Percentiles rank a stretch among this genome's conserved stretches.
phyloP scores from a whole-genome alignment of 495 filamentous ascomycete genomes.

The Neurospora intermedia region DNA sequence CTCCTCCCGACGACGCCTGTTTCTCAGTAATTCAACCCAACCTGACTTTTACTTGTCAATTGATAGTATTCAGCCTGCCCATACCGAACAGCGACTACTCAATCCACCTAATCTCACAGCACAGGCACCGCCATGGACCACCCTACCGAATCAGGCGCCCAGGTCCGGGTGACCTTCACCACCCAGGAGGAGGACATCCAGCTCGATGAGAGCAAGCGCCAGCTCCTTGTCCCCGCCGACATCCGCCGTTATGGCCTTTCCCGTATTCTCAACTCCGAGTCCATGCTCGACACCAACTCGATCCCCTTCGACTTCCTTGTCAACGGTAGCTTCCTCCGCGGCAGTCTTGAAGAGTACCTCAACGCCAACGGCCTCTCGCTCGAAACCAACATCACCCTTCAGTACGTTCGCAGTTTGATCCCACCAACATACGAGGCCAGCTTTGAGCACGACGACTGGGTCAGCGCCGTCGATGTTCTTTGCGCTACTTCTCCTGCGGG shows the following conservation, averaged over 20 bases:
- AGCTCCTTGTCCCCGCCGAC: conserved; percentile 51
- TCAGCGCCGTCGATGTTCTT: conserved; percentile 80
- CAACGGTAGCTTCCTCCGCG: conserved; percentile 80
- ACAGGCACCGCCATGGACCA: conserved; percentile 16
- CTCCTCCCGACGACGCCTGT: neutral
- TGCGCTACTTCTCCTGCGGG: conserved; percentile 54
- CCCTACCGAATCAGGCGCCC: conserved; percentile 17
- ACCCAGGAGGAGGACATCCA: conserved; percentile 47
- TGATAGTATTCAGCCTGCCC: neutral
- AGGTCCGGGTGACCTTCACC: conserved; percentile 46
- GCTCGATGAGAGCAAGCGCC: conserved; percentile 42
- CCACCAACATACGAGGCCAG: conserved; percentile 77
- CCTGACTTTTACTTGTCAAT: neutral
- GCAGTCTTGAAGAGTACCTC: conserved; percentile 82
- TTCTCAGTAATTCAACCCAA: neutral
- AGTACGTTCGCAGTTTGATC: conserved; percentile 85
- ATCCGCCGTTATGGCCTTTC: conserved; percentile 86
- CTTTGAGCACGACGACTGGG: conserved; percentile 96
- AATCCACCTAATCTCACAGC: neutral
- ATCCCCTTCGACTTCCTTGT: conserved; percentile 94
- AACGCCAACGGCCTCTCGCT: conserved; percentile 73
- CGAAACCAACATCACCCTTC: conserved; percentile 74
- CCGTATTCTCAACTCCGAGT: conserved; percentile 76
- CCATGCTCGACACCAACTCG: conserved; percentile 65
- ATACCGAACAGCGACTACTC: neutral